Conservation (phyloP, 139 green algal genomes). For the Edaphochlamys debaryana region DNA sequence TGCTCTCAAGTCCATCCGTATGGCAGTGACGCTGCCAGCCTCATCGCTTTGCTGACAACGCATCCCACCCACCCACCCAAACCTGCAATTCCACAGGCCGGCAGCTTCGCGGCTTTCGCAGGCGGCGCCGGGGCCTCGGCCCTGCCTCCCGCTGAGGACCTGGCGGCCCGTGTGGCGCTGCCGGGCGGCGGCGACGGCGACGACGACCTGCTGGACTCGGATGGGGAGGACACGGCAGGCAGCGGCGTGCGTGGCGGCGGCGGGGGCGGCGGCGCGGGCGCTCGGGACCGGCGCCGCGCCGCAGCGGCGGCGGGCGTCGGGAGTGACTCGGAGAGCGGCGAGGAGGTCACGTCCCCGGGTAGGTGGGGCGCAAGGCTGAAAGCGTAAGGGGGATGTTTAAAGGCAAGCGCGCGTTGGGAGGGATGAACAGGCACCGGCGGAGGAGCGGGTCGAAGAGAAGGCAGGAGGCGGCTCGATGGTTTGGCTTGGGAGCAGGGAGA, state of each 20-base stretch:
- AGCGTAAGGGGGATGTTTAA: too few relatives aligned
- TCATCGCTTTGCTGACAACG: too few relatives aligned
- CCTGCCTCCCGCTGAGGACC: too few relatives aligned
- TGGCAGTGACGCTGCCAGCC: too few relatives aligned
- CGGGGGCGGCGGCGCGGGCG: background rate
- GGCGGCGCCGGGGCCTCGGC: background rate
- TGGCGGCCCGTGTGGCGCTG: constrained; percentile 20
- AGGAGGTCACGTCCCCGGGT: constrained; percentile 42
- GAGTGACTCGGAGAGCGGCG: constrained; percentile 45
- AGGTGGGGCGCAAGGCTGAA: background rate
- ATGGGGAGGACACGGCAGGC: background rate
- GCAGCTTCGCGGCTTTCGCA: background rate
- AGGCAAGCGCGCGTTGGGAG: too few relatives aligned
- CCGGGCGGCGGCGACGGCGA: constrained; percentile 1
- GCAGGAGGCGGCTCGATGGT: too few relatives aligned
- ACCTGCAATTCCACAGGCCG: too few relatives aligned
- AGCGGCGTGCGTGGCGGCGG: background rate
- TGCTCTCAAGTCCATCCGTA: too few relatives aligned
- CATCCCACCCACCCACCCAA: too few relatives aligned
- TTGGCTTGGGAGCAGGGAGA: too few relatives aligned
- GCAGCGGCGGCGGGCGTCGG: background rate
- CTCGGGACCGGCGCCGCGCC: background rate
- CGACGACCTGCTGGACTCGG: constrained; percentile 24
- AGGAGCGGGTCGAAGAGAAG: too few relatives aligned
- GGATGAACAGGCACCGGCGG: too few relatives aligned